Evolutionary conservation across 345 rosid species (phyloP), one percentile per base, ranked within the genome.

Genomic region (Rhizophora mangle): DNA sequence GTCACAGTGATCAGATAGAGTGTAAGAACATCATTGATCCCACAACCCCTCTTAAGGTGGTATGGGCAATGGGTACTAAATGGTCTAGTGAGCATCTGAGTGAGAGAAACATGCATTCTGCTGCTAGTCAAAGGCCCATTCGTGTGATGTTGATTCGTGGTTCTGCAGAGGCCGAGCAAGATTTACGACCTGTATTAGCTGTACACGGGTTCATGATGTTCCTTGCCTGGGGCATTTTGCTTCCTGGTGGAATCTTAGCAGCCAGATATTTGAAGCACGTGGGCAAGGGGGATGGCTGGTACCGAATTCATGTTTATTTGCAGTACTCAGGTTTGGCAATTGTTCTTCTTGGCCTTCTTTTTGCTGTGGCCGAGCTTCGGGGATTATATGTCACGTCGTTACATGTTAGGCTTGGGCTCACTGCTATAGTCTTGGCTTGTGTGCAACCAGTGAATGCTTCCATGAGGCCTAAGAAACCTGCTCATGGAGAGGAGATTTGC

Each of bases 161-260:
- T 55, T 91, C 96, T 54, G 90, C 96, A 26, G 97, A 95, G 74
- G 96, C 96, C 0, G 96, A 92, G 76, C 96, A 95, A 79, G 99
- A 88, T 86, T 78, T 95, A 70, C 83, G 86, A 39, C 97, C 97
- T 0, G 97, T 95, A 16, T 79, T 90, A 60, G 96, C 97, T 1
- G 97, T 92, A 52, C 99, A 95, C n/a, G 97, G 99, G 52, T 95
- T 92, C 83, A 92, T 95, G 99, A 92, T 95, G 99, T 95, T 95
- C 81, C 99, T 95, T 18, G 96, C 97, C 63, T 95, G 97, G 97
- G 99, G 97, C 49, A 89, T 95, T 82, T 74, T 95, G 78, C 88
- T 95, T 67, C 97, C 99, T 20, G 91, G 96, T 3, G 97, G 99
- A 37, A 83, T 89, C 76, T 67, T 95, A 77, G 86, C 99, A 0